phyloP scores from a whole-genome alignment of 1,284 basidiomycete species.

The Agroathelia rolfsii region DNA sequence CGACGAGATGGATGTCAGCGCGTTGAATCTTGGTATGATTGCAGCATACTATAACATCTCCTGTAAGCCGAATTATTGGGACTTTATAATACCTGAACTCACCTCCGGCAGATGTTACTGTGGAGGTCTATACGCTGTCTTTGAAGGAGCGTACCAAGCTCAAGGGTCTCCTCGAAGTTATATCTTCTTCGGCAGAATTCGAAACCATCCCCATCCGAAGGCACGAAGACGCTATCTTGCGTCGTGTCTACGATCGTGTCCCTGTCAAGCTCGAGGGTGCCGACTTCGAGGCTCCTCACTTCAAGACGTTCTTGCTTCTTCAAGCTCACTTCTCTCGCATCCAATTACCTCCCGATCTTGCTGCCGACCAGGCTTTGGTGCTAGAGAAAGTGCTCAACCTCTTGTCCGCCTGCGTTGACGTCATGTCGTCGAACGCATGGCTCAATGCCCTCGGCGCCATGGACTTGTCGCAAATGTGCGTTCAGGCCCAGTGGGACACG shows the following conservation, averaged over 20 bases:
- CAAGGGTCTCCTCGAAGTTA: slow-evolving; percentile 92
- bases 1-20: slow-evolving; percentile 88
- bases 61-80: slow-evolving; percentile 35
- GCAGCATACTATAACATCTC: slow-evolving; percentile 90
- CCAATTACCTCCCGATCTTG: slow-evolving; percentile 86
- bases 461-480: slow-evolving; percentile 99
- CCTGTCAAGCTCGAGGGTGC: slow-evolving; percentile 85
- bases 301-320: slow-evolving; percentile 95
- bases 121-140: slow-evolving; percentile 94
- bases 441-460: slow-evolving; percentile 92
- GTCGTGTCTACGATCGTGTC: slow-evolving; percentile 91
- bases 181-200: slow-evolving; percentile 94
- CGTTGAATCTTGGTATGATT: slow-evolving; percentile 93
- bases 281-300: slow-evolving; percentile 90
- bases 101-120: slow-evolving; percentile 65
- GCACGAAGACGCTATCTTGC: slow-evolving; percentile 75
- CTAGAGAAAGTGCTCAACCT: slow-evolving; percentile 87
- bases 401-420: slow-evolving; percentile 90
- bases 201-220: slow-evolving; percentile 91
- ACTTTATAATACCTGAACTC: slow-evolving; percentile 6
- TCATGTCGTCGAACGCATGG: slow-evolving; percentile 96
- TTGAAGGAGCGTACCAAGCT: slow-evolving; percentile 96
- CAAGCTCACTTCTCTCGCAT: slow-evolving; percentile 96
- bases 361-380: slow-evolving; percentile 81
- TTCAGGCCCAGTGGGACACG: slow-evolving; percentile 96